Evolutionary conservation across 1,139 yeast genomes (phyloP), one percentile per base, ranked within the genome.

Genomic region (Blastobotrys aristatus): DNA sequence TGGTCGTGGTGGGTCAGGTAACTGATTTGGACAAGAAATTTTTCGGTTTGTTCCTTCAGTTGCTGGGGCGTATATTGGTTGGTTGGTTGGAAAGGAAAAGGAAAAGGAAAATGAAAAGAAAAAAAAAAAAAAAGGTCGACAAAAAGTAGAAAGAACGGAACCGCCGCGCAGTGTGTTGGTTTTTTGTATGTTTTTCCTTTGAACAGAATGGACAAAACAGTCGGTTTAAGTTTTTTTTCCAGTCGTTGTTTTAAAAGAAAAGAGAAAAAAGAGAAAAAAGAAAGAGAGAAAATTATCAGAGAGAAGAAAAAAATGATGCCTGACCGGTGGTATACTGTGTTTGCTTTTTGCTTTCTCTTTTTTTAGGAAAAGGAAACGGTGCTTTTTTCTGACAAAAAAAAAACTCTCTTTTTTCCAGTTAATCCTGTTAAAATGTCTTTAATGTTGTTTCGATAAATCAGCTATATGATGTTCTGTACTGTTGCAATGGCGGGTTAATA

Each of bases 221-320:
- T 8, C 18, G 27, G 36, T 40, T 40, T 39, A 5, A 39, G 14
- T 26, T 20, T 39, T 35, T 35, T 35, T 35, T 35, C 24, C 18
- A 17, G 6, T 32, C 20, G 6, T 32, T 32, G 6, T 32, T 5
- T 32, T 34, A 16, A 34, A 34, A 34, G 26, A 18, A 34, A 14
- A 2, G 24, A 34, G 18, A 34, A 34, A 34, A 26, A 37, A 37
- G 13, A 16, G 6, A n/a, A 37, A 24, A 37, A 14, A 24, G 10
- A 24, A 24, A 24, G 21, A 32, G 17, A 26, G 21, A 33, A 17
- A 31, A 24, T 32, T 32, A 17, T 20, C 31, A 21, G 30, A 32
- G 20, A 41, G 21, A 41, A 41, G 32, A 32, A 32, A 41, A 41
- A 41, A 41, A 21, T 22, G 26, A 26, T 40, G 27, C 24, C 29